These are phyloP conservation scores for fission yeast (Schizosaccharomyces pombe) DNA, from an alignment of 805 yeast species.

Conservation along the genomic window DNA sequence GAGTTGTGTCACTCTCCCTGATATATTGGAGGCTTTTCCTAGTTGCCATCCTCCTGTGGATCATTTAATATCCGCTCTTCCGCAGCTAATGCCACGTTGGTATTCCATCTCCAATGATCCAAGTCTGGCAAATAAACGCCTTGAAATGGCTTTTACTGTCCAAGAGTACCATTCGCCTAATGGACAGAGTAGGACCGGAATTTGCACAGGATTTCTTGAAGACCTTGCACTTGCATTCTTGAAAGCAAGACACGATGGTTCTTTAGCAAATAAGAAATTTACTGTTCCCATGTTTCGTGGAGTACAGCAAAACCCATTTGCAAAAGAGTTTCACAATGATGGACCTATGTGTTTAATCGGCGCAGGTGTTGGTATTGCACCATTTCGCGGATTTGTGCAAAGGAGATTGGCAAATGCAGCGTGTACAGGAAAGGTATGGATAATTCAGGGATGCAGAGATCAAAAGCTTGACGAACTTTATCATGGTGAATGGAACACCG, in stretches of 20 bases:
- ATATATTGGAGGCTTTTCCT: neutral
- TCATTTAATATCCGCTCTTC: slow-evolving; percentile 42
- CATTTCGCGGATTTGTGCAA: slow-evolving; percentile 13
- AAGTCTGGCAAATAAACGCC: neutral
- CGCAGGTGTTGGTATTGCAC: slow-evolving; percentile 14
- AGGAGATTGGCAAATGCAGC: slow-evolving; percentile 11
- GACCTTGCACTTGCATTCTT: slow-evolving; percentile 6
- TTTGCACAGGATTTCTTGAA: slow-evolving; percentile 12
- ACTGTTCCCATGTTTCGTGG: slow-evolving; percentile 12
- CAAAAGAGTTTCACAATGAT: slow-evolving; percentile 11
- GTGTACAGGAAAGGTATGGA: slow-evolving; percentile 12
- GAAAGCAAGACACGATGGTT: neutral
- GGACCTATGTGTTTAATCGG: slow-evolving; percentile 14
- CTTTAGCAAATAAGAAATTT: neutral
- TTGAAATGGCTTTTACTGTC: slow-evolving; percentile 13
- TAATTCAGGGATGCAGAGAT: slow-evolving; percentile 14
- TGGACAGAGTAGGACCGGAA: slow-evolving; percentile 10
- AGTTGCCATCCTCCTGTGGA: slow-evolving; percentile 16
- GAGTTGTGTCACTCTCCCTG: neutral
- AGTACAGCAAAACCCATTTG: slow-evolving; percentile 13
- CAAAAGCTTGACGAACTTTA: slow-evolving; percentile 11
- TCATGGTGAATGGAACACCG: slow-evolving; percentile 13
- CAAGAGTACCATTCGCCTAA: slow-evolving; percentile 11
- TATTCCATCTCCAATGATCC: slow-evolving; percentile 53
- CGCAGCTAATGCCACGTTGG: slow-evolving; percentile 46